Percentiles rank a stretch among this genome's conserved stretches.
phyloP scores from a whole-genome alignment of 169 alveolate genomes.

The Eimeria maxima region DNA sequence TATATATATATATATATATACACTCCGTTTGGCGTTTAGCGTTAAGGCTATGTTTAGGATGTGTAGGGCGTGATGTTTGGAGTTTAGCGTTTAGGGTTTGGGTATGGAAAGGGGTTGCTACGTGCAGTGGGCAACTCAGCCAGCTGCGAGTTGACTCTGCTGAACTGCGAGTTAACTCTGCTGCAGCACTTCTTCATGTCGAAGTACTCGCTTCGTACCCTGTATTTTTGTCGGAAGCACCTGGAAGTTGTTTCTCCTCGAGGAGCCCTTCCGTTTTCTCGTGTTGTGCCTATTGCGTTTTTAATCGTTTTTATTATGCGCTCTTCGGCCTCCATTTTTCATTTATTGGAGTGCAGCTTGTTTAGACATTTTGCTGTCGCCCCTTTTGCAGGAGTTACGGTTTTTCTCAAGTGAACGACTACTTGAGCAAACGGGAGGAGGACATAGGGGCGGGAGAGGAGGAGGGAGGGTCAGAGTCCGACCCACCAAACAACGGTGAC shows the following conservation, averaged over 20 bases:
- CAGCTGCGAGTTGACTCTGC: background rate
- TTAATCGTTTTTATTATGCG: too few relatives aligned
- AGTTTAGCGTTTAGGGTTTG: background rate
- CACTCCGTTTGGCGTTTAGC: too few relatives aligned
- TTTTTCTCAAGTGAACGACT: background rate
- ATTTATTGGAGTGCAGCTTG: too few relatives aligned
- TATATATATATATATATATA: background rate
- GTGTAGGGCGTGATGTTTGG: background rate
- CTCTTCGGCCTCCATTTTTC: too few relatives aligned
- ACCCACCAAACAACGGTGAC: conserved; percentile 10
- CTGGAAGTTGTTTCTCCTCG: too few relatives aligned
- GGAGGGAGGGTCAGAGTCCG: conserved; percentile 38
- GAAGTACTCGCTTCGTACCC: too few relatives aligned
- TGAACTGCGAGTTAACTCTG: too few relatives aligned
- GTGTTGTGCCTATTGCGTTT: too few relatives aligned
- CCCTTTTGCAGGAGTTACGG: conserved; percentile 22
- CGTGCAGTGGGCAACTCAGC: background rate
- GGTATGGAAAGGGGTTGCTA: background rate
- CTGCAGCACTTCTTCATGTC: too few relatives aligned
- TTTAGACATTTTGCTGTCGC: background rate
- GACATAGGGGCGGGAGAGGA: background rate
- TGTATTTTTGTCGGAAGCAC: too few relatives aligned
- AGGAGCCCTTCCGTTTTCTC: background rate
- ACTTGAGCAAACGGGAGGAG: conserved; percentile 1
- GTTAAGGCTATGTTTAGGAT: too few relatives aligned